Evolutionary conservation across 345 rosid genomes (phyloP).

Genomic region (Eucalyptus caleyi): DNA sequence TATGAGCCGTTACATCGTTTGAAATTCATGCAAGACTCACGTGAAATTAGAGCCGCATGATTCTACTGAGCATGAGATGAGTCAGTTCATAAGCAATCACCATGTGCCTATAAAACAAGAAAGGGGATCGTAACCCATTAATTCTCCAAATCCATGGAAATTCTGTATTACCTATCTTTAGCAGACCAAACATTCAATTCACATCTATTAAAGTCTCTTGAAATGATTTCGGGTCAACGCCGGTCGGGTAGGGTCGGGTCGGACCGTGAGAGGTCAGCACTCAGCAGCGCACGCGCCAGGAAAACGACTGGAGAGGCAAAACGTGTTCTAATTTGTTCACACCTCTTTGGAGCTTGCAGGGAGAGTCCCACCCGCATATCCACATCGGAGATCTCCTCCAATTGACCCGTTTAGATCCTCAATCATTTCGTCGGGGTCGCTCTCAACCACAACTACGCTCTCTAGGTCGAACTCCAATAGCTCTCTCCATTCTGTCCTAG

Average conservation of each 20-base stretch:
- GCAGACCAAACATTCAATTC: neutral
- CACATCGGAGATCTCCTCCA: neutral
- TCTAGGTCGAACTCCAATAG: neutral
- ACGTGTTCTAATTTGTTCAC: neutral
- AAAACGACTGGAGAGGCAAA: neutral
- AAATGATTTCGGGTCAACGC: neutral
- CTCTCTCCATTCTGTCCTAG: neutral
- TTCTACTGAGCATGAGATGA: neutral
- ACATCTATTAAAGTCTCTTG: neutral
- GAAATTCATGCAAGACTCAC: fast-evolving
- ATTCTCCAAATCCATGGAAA: neutral
- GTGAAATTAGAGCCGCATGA: fast-evolving
- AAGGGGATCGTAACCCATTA: neutral
- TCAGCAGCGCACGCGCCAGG: neutral
- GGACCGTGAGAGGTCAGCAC: neutral
- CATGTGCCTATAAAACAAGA: too few relatives aligned
- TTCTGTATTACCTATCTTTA: neutral
- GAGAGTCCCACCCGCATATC: neutral
- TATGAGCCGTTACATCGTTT: fast-evolving
- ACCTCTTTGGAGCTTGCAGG: neutral
- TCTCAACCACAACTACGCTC: neutral
- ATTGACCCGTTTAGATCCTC: neutral
- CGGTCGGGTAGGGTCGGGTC: neutral
- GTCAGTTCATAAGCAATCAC: neutral
- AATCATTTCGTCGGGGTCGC: neutral